Evolutionary conservation across 2,329 filamentous ascomycete genomes (phyloP).

Genomic region (Xylariaceae sp.): DNA sequence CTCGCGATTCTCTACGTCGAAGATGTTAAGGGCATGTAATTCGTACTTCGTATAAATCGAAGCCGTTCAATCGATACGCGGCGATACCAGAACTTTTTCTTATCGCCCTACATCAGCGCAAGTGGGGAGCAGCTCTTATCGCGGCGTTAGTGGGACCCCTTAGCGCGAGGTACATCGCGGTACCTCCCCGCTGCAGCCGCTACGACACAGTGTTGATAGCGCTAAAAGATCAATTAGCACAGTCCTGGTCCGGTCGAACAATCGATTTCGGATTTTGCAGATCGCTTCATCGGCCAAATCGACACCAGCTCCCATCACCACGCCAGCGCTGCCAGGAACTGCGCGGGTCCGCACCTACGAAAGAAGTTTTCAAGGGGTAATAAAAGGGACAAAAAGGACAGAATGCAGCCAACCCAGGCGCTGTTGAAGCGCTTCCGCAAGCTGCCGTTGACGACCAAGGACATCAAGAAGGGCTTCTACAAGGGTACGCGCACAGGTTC

Average conservation of each 20-base stretch:
- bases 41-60: background rate
- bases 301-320: background rate
- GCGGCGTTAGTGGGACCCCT: background rate
- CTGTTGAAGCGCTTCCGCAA: slow-evolving; percentile 68
- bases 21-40: no score
- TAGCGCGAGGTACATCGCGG: background rate
- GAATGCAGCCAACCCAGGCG: slow-evolving; percentile 62
- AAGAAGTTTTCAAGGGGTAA: background rate
- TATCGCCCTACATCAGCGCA: slow-evolving; percentile 16
- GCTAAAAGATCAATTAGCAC: background rate
- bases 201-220: background rate
- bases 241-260: background rate
- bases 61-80: background rate
- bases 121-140: slow-evolving; percentile 20
- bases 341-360: background rate
- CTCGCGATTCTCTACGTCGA: no score
- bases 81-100: slow-evolving; percentile 23
- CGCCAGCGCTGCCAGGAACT: background rate
- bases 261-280: slow-evolving; percentile 13
- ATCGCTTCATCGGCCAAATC: background rate
- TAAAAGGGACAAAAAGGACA: slow-evolving; percentile 19
- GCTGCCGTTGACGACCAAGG: slow-evolving; percentile 81
- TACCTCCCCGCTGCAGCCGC: background rate
- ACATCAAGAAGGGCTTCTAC: slow-evolving; percentile 91
- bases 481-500: slow-evolving; percentile 88